Base-by-base conservation (phyloP, 768 basidiomycete species). In the Clitopilus passeckerianus region DNA sequence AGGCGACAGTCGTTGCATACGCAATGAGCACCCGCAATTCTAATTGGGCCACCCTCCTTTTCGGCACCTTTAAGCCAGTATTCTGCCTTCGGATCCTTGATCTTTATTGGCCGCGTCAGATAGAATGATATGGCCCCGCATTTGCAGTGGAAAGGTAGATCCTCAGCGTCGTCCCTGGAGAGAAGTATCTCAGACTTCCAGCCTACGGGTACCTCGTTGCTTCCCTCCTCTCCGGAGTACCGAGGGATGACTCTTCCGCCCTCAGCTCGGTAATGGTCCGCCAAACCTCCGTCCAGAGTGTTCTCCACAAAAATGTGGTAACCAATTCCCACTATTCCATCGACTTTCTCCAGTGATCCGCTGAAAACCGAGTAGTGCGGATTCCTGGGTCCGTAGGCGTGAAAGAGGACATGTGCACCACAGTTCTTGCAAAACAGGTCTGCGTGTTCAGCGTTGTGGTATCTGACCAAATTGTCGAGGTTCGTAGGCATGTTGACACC, bases 401-500 rank as follows among this genome's bases (percentile, higher is more conserved):
- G 23, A 10, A 53, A 53, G 16, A 53, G 33, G 23, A 53, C 22
- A 33, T 53, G 53, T 6, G 53, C 53, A 16, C 23, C 22, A 33
- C 53, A 53, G 7, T 14, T 53, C 23, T 33, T 33, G 53, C 53
- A 53, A 24, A 53, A 53, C 16, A 22, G 30, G 15, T 30, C 54
- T 46, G 14, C 16, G 9, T 0, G 57, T 56, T 53, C 53, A 44
- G 16, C 62, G 37, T 2, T 33, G 22, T 53, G 12, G 23, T 53
- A 53, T 33, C 33, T 23, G 23, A 33, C 15, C 6, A 53, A 22
- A 53, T 53, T 53, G 23, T 53, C 33, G 18, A 66, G 56, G 35
- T 66, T 60, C 15, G 65, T n/a, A 22, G 53, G 53, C 16, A 10
- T 24, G 6, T 53, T 23, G 16, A 34, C 23, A 41, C 50, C 46